phyloP scores from a whole-genome alignment of 1,139 yeast genomes.

The Trichomonascaceae sp. region DNA sequence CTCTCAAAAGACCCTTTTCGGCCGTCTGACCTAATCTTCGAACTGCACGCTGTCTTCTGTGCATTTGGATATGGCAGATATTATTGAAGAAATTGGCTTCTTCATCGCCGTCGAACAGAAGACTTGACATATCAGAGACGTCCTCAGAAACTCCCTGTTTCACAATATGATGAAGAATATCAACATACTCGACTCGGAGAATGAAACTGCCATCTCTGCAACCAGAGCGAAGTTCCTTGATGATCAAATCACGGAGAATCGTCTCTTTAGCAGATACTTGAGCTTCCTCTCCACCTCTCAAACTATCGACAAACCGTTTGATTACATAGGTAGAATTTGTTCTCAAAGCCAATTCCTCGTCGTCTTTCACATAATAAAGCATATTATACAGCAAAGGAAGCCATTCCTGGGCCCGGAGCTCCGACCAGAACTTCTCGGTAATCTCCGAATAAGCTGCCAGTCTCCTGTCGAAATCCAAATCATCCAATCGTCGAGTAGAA shows the following conservation, averaged over 20 bases:
- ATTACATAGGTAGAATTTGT: constrained; percentile 68
- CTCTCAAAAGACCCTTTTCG: constrained; percentile 36
- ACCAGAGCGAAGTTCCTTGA: constrained; percentile 67
- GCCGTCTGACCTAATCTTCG: constrained; percentile 48
- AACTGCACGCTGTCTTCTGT: constrained; percentile 80
- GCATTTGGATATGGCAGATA: constrained; percentile 76
- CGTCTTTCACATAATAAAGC: constrained; percentile 68
- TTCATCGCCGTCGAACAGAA: constrained; percentile 64
- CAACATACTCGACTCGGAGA: constrained; percentile 65
- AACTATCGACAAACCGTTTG: constrained; percentile 54
- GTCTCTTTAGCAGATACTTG: constrained; percentile 24
- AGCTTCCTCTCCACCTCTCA: constrained; percentile 17
- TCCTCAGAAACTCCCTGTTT: constrained; percentile 39
- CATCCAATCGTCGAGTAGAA: constrained; percentile 55
- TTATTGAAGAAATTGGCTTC: constrained; percentile 82
- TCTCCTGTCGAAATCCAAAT: constrained; percentile 74
- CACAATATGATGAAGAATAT: constrained; percentile 61
- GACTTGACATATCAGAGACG: constrained; percentile 59
- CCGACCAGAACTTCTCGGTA: constrained; percentile 47
- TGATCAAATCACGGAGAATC: constrained; percentile 48
- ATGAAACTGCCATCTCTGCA: constrained; percentile 58
- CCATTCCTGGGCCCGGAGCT: constrained; percentile 62
- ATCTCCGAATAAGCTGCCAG: constrained; percentile 60
- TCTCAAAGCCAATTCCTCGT: constrained; percentile 74
- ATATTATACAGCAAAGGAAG: constrained; percentile 64